Percentiles rank a stretch among this genome's conserved stretches.
phyloP scores from a whole-genome alignment of 2,329 filamentous ascomycete species.

The Iodosphaeria phyllophila region DNA sequence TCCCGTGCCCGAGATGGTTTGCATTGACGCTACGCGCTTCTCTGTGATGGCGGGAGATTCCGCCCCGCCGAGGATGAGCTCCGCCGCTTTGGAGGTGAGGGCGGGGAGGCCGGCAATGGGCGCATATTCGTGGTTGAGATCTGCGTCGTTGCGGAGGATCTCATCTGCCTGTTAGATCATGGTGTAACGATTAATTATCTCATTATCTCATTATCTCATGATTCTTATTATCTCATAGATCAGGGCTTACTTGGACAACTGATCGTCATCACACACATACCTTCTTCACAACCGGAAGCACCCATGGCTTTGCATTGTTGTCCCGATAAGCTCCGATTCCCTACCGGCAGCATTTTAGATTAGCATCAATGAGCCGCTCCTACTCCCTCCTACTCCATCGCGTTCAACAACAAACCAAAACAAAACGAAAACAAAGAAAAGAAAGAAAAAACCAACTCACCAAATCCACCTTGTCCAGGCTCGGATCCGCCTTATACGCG shows the following conservation, averaged over 20 bases:
- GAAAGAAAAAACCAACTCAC: constrained; percentile 34
- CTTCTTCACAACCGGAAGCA: constrained; percentile 91
- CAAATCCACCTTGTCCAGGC: constrained; percentile 74
- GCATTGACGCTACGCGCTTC: constrained; percentile 63
- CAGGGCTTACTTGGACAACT: constrained; percentile 2
- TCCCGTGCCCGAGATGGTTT: constrained; percentile 95
- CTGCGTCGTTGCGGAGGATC: constrained; percentile 69
- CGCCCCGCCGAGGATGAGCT: constrained; percentile 59
- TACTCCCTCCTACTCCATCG: too few relatives aligned
- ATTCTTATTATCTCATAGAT: too few relatives aligned
- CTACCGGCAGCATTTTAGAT: too few relatives aligned
- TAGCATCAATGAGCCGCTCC: too few relatives aligned
- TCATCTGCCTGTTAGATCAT: constrained; percentile 56
- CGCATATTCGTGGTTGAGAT: constrained; percentile 94
- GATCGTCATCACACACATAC: constrained; percentile 26
- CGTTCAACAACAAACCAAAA: too few relatives aligned
- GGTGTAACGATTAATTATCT: too few relatives aligned
- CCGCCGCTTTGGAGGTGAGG: constrained; percentile 80
- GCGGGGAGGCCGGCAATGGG: constrained; percentile 77
- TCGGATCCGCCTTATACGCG: constrained; percentile 65
- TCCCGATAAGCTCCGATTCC: constrained; percentile 88
- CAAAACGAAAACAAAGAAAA: too few relatives aligned
- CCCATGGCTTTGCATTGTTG: constrained; percentile 91
- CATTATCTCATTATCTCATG: too few relatives aligned
- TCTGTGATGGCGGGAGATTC: constrained; percentile 69